These are phyloP conservation scores for Talaromyces sp. DNA, from an alignment of 2,329 filamentous ascomycete genomes.

Conservation along the genomic window DNA sequence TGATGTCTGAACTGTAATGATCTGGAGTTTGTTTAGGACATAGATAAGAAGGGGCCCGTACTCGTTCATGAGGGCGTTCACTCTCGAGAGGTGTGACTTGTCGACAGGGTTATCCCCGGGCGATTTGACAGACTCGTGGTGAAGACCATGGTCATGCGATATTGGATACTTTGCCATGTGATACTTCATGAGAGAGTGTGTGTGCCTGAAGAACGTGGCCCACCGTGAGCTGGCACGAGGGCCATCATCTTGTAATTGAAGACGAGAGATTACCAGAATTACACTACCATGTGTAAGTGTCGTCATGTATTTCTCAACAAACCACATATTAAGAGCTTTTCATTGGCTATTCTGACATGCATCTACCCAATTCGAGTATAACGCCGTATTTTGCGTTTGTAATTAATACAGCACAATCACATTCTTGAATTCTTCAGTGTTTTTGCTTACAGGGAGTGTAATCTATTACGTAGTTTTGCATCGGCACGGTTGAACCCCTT, in stretches of 20 bases:
- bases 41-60: neutral
- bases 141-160: neutral
- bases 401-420: neutral
- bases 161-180: neutral
- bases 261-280: neutral
- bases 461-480: conserved; percentile 4
- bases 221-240: neutral
- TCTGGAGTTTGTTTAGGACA: neutral
- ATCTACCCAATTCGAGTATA: neutral
- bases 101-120: neutral
- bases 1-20: neutral
- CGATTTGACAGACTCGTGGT: neutral
- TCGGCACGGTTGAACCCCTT: neutral
- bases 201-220: neutral
- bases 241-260: neutral
- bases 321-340: neutral
- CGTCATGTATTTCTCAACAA: conserved; percentile 3
- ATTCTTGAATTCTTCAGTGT: neutral
- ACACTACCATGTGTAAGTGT: neutral
- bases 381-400: neutral
- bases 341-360: neutral
- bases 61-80: neutral
- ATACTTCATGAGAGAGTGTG: neutral
- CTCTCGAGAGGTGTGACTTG: neutral
- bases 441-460: neutral